phyloP scores from a whole-genome alignment of 2,329 filamentous ascomycete genomes.

The Colletotrichum sublineola region DNA sequence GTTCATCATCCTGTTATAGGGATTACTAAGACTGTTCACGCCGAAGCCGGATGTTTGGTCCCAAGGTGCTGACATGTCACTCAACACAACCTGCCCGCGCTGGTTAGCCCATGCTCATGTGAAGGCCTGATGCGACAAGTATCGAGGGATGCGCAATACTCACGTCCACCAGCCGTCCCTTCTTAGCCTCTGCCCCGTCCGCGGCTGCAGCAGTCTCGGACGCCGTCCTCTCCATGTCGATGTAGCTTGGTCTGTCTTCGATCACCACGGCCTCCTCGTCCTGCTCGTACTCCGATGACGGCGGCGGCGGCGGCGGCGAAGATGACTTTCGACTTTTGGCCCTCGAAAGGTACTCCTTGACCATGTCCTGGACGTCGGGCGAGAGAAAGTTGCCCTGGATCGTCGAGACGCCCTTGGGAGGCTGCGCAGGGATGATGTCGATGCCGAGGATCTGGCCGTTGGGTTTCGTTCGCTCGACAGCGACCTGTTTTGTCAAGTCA shows the following conservation, averaged over 20 bases:
- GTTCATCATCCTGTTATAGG: conserved; percentile 99
- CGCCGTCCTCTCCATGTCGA: conserved; percentile 71
- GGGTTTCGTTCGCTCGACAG: conserved; percentile 81
- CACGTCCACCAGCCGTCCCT: conserved; percentile 75
- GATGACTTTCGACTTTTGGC: conserved; percentile 60
- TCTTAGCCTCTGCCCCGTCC: conserved; percentile 47
- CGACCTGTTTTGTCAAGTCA: conserved; percentile 70
- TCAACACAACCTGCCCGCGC: conserved; percentile 79
- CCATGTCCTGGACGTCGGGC: conserved; percentile 78
- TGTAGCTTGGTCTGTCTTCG: conserved; percentile 68
- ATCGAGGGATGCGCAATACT: conserved; percentile 46
- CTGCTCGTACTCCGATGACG: conserved; percentile 22
- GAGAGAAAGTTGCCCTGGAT: conserved; percentile 96
- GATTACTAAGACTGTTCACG: conserved; percentile 93
- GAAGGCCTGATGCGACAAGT: not conserved
- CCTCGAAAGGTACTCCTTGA: conserved; percentile 80
- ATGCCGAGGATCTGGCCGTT: conserved; percentile 88
- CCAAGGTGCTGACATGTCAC: conserved; percentile 99
- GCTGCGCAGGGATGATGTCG: conserved; percentile 92
- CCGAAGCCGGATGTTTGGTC: conserved; percentile 81
- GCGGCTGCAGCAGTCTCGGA: conserved; percentile 23
- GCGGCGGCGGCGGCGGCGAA: not conserved
- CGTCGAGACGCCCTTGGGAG: conserved; percentile 90
- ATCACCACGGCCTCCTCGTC: conserved; percentile 46
- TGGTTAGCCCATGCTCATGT: conserved; percentile 23